phyloP scores from a whole-genome alignment of 306 rosid genomes.

The Fagus sylvatica region DNA sequence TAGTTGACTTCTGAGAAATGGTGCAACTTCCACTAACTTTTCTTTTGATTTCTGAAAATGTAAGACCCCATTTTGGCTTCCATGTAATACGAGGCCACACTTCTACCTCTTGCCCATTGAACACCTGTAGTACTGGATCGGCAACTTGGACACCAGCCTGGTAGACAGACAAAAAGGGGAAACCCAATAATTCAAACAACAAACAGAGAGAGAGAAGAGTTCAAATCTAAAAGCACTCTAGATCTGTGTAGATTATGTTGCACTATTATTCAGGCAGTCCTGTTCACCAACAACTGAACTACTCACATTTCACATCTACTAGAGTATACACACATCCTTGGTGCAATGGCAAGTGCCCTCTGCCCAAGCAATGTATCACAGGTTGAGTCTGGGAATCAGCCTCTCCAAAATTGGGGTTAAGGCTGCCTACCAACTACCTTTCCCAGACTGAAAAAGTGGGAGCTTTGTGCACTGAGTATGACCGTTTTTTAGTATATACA shows the following conservation, averaged over 20 bases:
- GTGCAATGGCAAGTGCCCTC: too few species aligned
- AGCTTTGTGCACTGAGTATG: too few species aligned
- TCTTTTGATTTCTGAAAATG: slow-evolving; percentile 61
- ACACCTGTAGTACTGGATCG: slow-evolving; percentile 65
- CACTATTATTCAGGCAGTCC: neutral
- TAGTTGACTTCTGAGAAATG: slow-evolving; percentile 75
- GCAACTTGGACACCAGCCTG: slow-evolving; percentile 86
- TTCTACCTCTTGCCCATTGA: slow-evolving; percentile 90
- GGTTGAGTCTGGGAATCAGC: too few species aligned
- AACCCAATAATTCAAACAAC: slow-evolving; percentile 8
- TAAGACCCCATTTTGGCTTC: slow-evolving; percentile 95
- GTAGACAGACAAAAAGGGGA: slow-evolving; percentile 15
- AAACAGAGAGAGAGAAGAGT: slow-evolving; percentile 1
- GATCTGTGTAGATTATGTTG: neutral
- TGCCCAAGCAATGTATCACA: too few species aligned
- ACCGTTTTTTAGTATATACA: too few species aligned
- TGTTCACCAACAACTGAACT: neutral
- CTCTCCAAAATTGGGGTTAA: too few species aligned
- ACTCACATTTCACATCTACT: neutral
- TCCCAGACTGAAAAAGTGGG: too few species aligned
- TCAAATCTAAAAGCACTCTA: neutral
- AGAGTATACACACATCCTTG: neutral
- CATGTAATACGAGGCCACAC: slow-evolving; percentile 83
- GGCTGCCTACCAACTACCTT: too few species aligned
- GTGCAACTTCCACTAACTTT: slow-evolving; percentile 69